Base-by-base conservation (phyloP, 306 rosid species). In the Medicago ruthenica region DNA sequence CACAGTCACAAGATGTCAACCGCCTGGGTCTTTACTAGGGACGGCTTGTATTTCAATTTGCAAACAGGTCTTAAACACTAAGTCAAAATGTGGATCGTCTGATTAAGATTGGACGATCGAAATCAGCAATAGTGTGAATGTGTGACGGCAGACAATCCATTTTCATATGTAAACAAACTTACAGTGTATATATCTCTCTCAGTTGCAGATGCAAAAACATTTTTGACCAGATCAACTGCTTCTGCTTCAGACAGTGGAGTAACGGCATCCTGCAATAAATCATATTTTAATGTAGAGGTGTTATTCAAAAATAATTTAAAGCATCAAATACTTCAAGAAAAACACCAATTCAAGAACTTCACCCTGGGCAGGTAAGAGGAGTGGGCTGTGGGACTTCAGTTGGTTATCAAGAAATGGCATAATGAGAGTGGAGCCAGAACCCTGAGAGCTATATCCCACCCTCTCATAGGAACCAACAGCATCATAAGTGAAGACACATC, bases 401-500 rank as follows among this genome's bases (percentile, higher is more conserved):
- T 58, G 64, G 37, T 58, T 58, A 22, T 58, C 64, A 12, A 58
- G 64, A 22, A 58, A 58, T 6, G 64, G 64, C 64, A 58, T 58
- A 11, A 58, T 58, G n/a, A 58, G 64, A 12, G 64, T 58, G 37
- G 64, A 92, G 73, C 99, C 99, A 16, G 99, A 92, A 57, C 99
- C 99, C 84, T 95, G 98, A 78, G 98, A 80, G 37, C 98, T 90
- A 78, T 92, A 95, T 58, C 99, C 99, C 71, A 95, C 99, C 82
- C 96, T 92, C 91, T 95, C 99, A 18, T 95, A 95, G 77, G 99
- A 95, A 74, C 99, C 99, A 83, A 95, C 99, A 84, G 98, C 99
- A 84, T 95, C 99, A 67, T 95, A 95, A 54, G 99, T 95, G 88
- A 88, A 95, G 79, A 95, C 99, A 66, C 99, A 95, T 71, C 99